Percentiles rank a stretch among this genome's conserved stretches.
Conservation (phyloP, 2,329 filamentous ascomycete species). For the Penicillium sp. region DNA sequence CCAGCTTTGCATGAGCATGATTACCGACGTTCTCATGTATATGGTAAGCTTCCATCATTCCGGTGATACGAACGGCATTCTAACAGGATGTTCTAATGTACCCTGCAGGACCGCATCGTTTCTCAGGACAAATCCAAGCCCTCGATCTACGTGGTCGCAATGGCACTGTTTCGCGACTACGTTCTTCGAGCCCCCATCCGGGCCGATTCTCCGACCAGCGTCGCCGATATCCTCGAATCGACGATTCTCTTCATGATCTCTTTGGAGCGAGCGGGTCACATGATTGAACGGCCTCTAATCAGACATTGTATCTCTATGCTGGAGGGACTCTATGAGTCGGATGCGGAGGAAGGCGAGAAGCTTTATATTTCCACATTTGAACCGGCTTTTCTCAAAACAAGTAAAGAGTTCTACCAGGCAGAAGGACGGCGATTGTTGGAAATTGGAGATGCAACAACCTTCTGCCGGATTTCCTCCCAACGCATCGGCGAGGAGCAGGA, state of each 20-base stretch:
- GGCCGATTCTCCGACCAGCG: slow-evolving; percentile 44
- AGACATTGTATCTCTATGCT: slow-evolving; percentile 86
- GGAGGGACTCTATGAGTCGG: slow-evolving; percentile 78
- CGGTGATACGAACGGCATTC: neutral
- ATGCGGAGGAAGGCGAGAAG: slow-evolving; percentile 75
- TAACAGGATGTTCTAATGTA: slow-evolving; percentile 7
- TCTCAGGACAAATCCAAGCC: slow-evolving; percentile 69
- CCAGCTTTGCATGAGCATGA: slow-evolving; percentile 92
- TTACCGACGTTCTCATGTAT: slow-evolving; percentile 95
- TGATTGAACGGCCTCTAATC: slow-evolving; percentile 79
- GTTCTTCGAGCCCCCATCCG: slow-evolving; percentile 64
- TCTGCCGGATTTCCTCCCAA: slow-evolving; percentile 71
- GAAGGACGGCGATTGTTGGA: slow-evolving; percentile 74
- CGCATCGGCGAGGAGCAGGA: slow-evolving; percentile 78
- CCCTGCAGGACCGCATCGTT: slow-evolving; percentile 71
- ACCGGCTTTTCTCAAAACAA: slow-evolving; percentile 68
- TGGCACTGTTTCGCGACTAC: slow-evolving; percentile 83
- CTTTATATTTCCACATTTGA: slow-evolving; percentile 85
- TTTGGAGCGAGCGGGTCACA: slow-evolving; percentile 86
- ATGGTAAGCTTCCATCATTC: slow-evolving; percentile 55
- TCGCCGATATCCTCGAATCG: slow-evolving; percentile 73
- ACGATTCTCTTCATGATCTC: slow-evolving; percentile 87
- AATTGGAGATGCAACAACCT: slow-evolving; percentile 75
- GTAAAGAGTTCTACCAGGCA: slow-evolving; percentile 67
- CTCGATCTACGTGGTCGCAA: slow-evolving; percentile 78